Conservation (phyloP, 805 yeast species). For the Starmerella apis region DNA sequence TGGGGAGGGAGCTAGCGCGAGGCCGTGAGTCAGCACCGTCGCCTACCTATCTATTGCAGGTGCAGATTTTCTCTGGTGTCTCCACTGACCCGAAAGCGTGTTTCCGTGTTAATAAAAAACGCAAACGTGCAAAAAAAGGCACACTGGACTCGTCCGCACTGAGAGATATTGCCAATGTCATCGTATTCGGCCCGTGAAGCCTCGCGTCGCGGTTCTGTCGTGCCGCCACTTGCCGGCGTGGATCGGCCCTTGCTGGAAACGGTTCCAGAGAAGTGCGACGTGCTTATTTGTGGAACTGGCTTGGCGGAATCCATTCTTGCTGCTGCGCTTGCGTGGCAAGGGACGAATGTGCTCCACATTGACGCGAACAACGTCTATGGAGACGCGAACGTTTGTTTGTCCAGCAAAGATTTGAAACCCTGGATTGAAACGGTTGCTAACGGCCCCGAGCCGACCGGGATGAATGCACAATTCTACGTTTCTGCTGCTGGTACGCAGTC, state of each 20-base stretch:
- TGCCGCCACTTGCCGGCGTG: constrained; percentile 35
- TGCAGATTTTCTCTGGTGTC: constrained; percentile 15
- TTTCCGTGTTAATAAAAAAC: not conserved
- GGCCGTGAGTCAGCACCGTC: constrained; percentile 17
- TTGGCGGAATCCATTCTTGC: constrained; percentile 78
- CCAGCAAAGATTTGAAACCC: constrained; percentile 70
- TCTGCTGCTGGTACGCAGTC: constrained; percentile 40
- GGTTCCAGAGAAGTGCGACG: constrained; percentile 64
- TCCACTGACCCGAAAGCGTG: constrained; percentile 3
- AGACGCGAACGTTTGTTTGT: constrained; percentile 73
- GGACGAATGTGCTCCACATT: constrained; percentile 85
- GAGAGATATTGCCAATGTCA: constrained; percentile 27
- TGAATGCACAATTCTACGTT: constrained; percentile 72
- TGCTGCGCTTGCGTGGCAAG: constrained; percentile 95
- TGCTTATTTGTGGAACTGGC: constrained; percentile 87
- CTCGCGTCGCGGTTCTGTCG: constrained; percentile 32
- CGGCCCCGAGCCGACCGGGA: constrained; percentile 30
- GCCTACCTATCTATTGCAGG: constrained; percentile 10
- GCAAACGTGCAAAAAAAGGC: not conserved
- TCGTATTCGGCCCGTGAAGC: constrained; percentile 35
- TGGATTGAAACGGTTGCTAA: constrained; percentile 71
- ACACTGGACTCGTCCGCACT: not conserved
- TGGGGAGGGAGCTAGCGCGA: constrained; percentile 4
- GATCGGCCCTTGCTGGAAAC: constrained; percentile 29
- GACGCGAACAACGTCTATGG: constrained; percentile 83